Evolutionary conservation across 495 filamentous ascomycete genomes (phyloP).

Genomic region (Aspergillus diversus): DNA sequence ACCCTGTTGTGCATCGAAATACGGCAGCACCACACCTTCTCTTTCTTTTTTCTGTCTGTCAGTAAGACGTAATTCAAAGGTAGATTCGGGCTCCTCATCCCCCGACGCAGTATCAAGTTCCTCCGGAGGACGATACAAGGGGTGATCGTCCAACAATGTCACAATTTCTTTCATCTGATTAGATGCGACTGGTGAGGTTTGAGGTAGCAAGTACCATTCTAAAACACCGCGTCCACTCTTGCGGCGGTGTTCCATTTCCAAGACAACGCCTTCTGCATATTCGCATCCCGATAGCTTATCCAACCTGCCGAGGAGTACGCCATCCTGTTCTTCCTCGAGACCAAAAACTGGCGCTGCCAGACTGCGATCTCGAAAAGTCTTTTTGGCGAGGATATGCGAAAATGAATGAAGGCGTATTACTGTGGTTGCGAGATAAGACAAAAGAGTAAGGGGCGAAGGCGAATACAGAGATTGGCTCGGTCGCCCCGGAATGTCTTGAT

Average conservation of each 20-base stretch:
- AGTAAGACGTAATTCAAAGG: slow-evolving; percentile 87
- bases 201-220: slow-evolving; percentile 75
- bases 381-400: slow-evolving; percentile 67
- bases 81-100: slow-evolving; percentile 62
- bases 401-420: slow-evolving; percentile 66
- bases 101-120: slow-evolving; percentile 33
- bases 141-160: slow-evolving; percentile 79
- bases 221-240: slow-evolving; percentile 75
- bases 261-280: slow-evolving; percentile 61
- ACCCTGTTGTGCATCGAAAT: slow-evolving; percentile 90
- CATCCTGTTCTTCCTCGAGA: slow-evolving; percentile 72
- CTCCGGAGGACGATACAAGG: slow-evolving; percentile 60
- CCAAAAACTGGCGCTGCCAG: slow-evolving; percentile 75
- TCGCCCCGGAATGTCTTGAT: slow-evolving; percentile 53
- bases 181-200: slow-evolving; percentile 38
- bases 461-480: slow-evolving; percentile 62
- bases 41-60: slow-evolving; percentile 83
- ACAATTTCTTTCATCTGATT: slow-evolving; percentile 52
- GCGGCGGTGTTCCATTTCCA: slow-evolving; percentile 84
- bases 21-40: slow-evolving; percentile 88
- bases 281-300: slow-evolving; percentile 51
- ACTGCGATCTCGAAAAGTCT: slow-evolving; percentile 70
- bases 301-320: slow-evolving; percentile 63
- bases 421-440: slow-evolving; percentile 70
- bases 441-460: slow-evolving; percentile 63